Evolutionary conservation across 805 yeast species (phyloP).

Genomic region (Candida pseudofarinosa): DNA sequence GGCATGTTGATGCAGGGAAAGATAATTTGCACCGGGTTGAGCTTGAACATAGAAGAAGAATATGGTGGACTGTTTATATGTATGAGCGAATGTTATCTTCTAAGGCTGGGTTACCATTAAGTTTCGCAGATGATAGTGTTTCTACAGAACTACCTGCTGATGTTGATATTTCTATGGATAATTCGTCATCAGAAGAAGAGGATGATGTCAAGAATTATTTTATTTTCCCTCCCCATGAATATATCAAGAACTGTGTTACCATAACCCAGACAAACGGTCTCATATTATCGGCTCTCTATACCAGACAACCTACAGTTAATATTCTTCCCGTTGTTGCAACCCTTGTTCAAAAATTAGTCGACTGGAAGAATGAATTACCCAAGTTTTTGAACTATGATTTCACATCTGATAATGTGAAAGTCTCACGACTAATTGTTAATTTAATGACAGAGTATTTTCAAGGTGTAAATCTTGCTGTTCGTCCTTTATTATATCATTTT

Average conservation of each 20-base stretch:
- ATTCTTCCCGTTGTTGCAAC: conserved; percentile 71
- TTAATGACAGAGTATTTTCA: conserved; percentile 81
- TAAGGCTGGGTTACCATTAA: conserved; percentile 75
- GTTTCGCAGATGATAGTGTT: conserved; percentile 78
- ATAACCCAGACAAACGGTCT: conserved; percentile 77
- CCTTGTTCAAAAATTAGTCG: conserved; percentile 58
- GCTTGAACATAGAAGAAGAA: conserved; percentile 47
- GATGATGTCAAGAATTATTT: conserved; percentile 60
- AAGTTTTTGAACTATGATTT: conserved; percentile 64
- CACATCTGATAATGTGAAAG: conserved; percentile 46
- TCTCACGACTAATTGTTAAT: conserved; percentile 65
- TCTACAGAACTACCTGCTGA: conserved; percentile 73
- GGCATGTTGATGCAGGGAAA: conserved; percentile 80
- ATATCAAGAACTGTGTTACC: conserved; percentile 69
- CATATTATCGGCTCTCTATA: conserved; percentile 64
- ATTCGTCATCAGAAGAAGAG: conserved; percentile 28
- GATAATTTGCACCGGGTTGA: conserved; percentile 51
- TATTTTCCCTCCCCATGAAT: conserved; percentile 76
- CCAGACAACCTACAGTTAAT: conserved; percentile 72
- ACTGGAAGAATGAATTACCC: conserved; percentile 67
- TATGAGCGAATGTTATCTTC: conserved; percentile 72
- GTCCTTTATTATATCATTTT: conserved; percentile 74
- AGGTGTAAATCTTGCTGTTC: conserved; percentile 73
- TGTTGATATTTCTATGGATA: conserved; percentile 52
- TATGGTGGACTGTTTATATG: conserved; percentile 50